phyloP scores from a whole-genome alignment of 495 filamentous ascomycete species.

The Glonium stellatum region DNA sequence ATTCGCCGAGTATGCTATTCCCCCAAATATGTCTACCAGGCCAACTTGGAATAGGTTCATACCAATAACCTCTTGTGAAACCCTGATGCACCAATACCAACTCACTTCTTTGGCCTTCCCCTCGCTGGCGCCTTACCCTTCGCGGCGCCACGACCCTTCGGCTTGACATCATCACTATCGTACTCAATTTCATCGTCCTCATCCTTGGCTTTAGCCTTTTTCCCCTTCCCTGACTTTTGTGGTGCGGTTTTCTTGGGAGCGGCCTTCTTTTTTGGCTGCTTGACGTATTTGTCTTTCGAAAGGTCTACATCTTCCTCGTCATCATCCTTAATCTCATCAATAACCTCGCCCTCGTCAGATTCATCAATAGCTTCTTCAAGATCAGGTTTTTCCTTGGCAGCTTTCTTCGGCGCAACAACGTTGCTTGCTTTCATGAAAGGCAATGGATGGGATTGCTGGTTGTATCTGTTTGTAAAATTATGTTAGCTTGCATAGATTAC shows the following conservation, averaged over 20 bases:
- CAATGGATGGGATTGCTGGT: conserved; percentile 75
- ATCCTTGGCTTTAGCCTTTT: conserved; percentile 48
- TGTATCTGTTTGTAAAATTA: conserved; percentile 54
- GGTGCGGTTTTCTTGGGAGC: conserved; percentile 35
- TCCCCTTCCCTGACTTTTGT: conserved; percentile 39
- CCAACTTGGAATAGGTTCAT: too few relatives aligned
- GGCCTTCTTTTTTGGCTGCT: conserved; percentile 65
- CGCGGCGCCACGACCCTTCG: conserved; percentile 13
- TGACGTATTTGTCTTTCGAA: conserved; percentile 94
- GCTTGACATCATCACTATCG: conserved; percentile 34
- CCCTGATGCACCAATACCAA: not conserved
- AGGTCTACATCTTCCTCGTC: conserved; percentile 58
- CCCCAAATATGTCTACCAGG: too few relatives aligned
- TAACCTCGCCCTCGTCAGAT: conserved; percentile 66
- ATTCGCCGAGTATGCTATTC: too few relatives aligned
- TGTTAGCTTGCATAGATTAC: conserved; percentile 1
- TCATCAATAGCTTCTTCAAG: conserved; percentile 94
- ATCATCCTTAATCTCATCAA: conserved; percentile 53
- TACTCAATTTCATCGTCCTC: conserved; percentile 33
- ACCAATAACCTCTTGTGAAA: too few relatives aligned
- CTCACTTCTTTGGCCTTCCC: conserved; percentile 13
- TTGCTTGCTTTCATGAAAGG: conserved; percentile 92
- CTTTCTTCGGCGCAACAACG: conserved; percentile 58
- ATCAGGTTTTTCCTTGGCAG: conserved; percentile 74
- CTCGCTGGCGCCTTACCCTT: conserved; percentile 22